Evolutionary conservation across 371 early-diverging fungal genomes (phyloP).

Genomic region (Mucor piriformis): DNA sequence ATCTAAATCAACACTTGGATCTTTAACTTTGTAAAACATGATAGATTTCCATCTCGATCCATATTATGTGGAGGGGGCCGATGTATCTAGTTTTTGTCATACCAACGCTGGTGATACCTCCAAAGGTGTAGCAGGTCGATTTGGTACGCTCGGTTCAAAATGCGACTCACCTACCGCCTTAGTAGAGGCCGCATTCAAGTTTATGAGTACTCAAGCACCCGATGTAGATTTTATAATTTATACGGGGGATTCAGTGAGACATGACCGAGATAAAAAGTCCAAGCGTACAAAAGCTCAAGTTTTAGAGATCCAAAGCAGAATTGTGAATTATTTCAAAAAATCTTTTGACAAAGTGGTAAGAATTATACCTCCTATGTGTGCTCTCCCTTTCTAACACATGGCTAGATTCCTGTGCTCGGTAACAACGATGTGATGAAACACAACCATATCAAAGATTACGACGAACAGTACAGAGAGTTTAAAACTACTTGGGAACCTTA

Average conservation of each 20-base stretch:
- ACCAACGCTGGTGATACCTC: slow-evolving; percentile 6
- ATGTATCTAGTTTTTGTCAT: slow-evolving; percentile 33
- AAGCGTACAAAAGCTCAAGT: slow-evolving; percentile 18
- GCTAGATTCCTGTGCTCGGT: slow-evolving; percentile 47
- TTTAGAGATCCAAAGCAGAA: slow-evolving; percentile 23
- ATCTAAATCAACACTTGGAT: no score
- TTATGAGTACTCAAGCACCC: slow-evolving; percentile 29
- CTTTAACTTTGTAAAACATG: no score
- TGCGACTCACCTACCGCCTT: slow-evolving; percentile 45
- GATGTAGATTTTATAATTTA: slow-evolving; percentile 50
- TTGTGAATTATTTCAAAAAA: slow-evolving; percentile 26
- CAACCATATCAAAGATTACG: slow-evolving; percentile 18
- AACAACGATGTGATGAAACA: slow-evolving; percentile 33
- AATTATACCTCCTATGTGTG: not conserved
- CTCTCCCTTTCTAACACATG: not conserved
- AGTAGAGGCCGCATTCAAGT: slow-evolving; percentile 36
- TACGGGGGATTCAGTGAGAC: slow-evolving; percentile 52
- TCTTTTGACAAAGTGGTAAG: slow-evolving; percentile 21
- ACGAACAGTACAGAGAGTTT: slow-evolving; percentile 7
- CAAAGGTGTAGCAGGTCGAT: slow-evolving; percentile 32
- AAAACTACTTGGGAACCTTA: slow-evolving; percentile 25
- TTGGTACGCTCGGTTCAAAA: slow-evolving; percentile 32
- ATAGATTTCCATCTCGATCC: slow-evolving; percentile 48
- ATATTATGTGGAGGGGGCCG: slow-evolving; percentile 25
- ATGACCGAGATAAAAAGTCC: slow-evolving; percentile 29